Evolutionary conservation across 2,329 filamentous ascomycete genomes (phyloP), one percentile per base, ranked within the genome.

Genomic region (Claviceps paspali): DNA sequence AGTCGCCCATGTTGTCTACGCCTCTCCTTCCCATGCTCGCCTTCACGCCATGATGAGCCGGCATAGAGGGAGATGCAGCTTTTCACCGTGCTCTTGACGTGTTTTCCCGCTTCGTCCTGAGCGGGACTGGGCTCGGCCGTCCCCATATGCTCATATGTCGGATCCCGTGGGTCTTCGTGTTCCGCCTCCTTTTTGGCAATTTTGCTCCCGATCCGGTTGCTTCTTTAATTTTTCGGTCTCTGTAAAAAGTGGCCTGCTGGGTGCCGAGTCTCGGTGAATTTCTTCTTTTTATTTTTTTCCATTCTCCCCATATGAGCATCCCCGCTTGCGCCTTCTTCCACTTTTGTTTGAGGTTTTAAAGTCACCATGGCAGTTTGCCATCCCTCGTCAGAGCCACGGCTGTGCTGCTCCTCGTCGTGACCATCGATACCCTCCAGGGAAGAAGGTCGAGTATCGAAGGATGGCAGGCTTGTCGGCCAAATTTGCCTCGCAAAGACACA

Each of bases 381-480:
- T 14, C 5, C 29, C 19, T 14, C 6, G 8, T 29, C 11, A 7
- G 10, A 12, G 10, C 2, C 15, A 14, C 6, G 24, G 12, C 23
- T 11, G 29, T 24, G 5, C 14, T 15, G 8, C 29, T 35, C 29
- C 38, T 36, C n/a, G 38, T 40, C 24, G 14, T 34, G 9, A 34
- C 34, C 38, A 40, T 40, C 11, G n/a, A n/a, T n/a, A n/a, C n/a
- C n/a, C n/a, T n/a, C n/a, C n/a, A n/a, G n/a, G n/a, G n/a, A n/a
- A n/a, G n/a, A n/a, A n/a, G n/a, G n/a, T n/a, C n/a, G n/a, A n/a
- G n/a, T n/a, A n/a, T n/a, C n/a, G n/a, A n/a, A n/a, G n/a, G n/a
- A 5, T 22, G 21, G 21, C 21, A 29, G 12, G 27, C 27, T 29
- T 29, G 27, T 29, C 27, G 27, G 27, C 9, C 5, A 7, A 29